These are phyloP conservation scores for Cyberlindnera petersonii DNA, from an alignment of 805 yeast genomes.

Conservation along the genomic window DNA sequence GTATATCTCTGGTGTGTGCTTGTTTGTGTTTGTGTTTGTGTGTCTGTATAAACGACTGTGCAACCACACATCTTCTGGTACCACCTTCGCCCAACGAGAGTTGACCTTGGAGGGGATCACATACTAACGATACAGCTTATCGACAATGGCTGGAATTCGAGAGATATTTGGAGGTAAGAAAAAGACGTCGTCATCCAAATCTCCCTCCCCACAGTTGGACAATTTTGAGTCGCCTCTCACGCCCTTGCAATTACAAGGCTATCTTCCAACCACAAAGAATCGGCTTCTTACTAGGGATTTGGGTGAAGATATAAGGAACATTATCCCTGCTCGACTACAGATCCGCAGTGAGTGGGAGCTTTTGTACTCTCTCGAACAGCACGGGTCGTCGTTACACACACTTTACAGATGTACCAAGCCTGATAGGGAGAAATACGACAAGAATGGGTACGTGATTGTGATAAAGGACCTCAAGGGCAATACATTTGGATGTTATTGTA, in stretches of 20 bases:
- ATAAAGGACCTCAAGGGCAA: slow-evolving; percentile 61
- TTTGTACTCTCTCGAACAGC: slow-evolving; percentile 82
- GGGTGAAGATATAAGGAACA: slow-evolving; percentile 68
- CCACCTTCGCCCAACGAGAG: no score
- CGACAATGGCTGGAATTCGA: slow-evolving; percentile 6
- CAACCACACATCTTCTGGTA: no score
- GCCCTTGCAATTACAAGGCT: slow-evolving; percentile 58
- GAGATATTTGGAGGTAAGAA: slow-evolving; percentile 8
- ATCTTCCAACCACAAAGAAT: slow-evolving; percentile 51
- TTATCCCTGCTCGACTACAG: slow-evolving; percentile 78
- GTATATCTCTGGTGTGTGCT: no score
- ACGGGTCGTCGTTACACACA: slow-evolving; percentile 84
- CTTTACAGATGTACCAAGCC: slow-evolving; percentile 58
- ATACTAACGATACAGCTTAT: no score
- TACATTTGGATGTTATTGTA: slow-evolving; percentile 74
- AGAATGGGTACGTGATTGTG: slow-evolving; percentile 70
- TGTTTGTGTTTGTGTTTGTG: no score
- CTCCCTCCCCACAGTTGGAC: slow-evolving; percentile 8
- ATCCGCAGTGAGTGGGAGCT: slow-evolving; percentile 74
- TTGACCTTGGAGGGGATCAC: no score
- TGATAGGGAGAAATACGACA: slow-evolving; percentile 33
- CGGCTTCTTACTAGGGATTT: slow-evolving; percentile 55
- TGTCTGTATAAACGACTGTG: no score
- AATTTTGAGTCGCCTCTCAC: slow-evolving; percentile 37
- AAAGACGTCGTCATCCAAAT: not conserved